phyloP scores from a whole-genome alignment of 2,329 filamentous ascomycete species.

The Hypoxylon sp. region DNA sequence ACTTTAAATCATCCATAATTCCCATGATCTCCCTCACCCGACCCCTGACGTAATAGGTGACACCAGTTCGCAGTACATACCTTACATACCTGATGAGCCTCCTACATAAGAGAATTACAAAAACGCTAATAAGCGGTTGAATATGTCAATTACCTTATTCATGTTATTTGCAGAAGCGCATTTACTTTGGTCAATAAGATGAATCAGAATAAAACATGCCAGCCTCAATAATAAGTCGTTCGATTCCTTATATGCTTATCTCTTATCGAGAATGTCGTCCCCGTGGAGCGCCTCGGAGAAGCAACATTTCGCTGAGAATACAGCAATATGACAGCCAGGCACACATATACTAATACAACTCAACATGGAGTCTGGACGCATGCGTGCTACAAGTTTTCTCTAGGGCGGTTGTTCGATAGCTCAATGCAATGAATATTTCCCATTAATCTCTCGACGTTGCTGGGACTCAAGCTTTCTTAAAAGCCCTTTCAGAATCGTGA shows the following conservation, averaged over 20 bases:
- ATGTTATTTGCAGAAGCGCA: background rate
- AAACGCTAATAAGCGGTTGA: background rate
- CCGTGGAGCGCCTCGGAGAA: constrained; percentile 43
- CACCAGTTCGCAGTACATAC: background rate
- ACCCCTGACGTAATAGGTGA: constrained; percentile 21
- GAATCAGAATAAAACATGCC: background rate
- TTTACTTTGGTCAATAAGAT: background rate
- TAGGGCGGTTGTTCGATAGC: background rate
- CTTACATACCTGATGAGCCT: too few species aligned
- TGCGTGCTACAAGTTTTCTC: background rate
- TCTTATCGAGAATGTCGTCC: constrained; percentile 22
- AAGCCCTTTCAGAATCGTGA: background rate
- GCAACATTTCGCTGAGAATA: constrained; percentile 22
- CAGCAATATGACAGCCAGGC: constrained; percentile 2
- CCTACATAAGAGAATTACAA: background rate
- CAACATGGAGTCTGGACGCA: background rate
- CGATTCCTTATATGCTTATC: constrained; percentile 8
- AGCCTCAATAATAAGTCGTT: background rate
- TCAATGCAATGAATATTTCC: background rate
- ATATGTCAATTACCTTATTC: too few species aligned
- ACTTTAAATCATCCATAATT: constrained; percentile 1
- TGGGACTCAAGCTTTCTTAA: background rate
- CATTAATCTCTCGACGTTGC: background rate
- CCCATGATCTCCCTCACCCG: constrained; percentile 1
- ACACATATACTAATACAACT: constrained; percentile 5